Base-by-base conservation (phyloP, 2,329 filamentous ascomycete genomes). In the Sordariomycetes sp. region DNA sequence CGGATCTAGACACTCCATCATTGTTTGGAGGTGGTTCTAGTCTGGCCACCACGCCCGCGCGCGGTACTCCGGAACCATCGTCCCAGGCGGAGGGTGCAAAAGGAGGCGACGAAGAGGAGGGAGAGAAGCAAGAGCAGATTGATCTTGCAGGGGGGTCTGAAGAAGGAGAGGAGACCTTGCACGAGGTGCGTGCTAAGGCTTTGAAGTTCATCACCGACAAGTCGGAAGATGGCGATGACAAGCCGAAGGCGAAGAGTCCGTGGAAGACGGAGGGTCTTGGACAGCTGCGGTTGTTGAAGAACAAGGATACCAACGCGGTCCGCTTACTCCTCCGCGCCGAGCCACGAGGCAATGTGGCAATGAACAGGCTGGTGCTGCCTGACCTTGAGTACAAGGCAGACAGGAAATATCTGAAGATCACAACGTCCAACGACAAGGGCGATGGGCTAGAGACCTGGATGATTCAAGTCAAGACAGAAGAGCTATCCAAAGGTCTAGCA, bases 181-280 rank as follows among this genome's bases (percentile, higher is more conserved):
- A 82, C 52, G 80, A 90, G 50, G 69, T 82, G 11, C 74, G 79
- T 17, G 77, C 79, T 29, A 86, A 85, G 55, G 80, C 75, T 10
- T 59, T 80, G 42, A 80, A 81, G 52, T 74, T 76, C 46, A 58
- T 68, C 26, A 57, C 63, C 11, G 59, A 64, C 7, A 57, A 58
- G 6, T 68, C 68, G 11, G 63, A 66, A n/a, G 61, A 63, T 18
- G 52, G 47, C 4, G 60, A 56, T 26, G 60, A 57, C 33, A 60
- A 60, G 50, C 46, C 53, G 32, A 68, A 68, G 46, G 59, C 58
- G n/a, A 65, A 69, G 47, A 72, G 64, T 34, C 66, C 69, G 2
- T 93, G 83, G 83, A 62, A 68, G 20, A 76, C 70, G 1, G 74
- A 81, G 52, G 86, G 85, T 29, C 63, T 85, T 7, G 86, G 86